A percentile compares a stretch with the other conserved stretches of the same genome.
phyloP scores from a whole-genome alignment of 129 eudicot genomes.

The Lonicera japonica region DNA sequence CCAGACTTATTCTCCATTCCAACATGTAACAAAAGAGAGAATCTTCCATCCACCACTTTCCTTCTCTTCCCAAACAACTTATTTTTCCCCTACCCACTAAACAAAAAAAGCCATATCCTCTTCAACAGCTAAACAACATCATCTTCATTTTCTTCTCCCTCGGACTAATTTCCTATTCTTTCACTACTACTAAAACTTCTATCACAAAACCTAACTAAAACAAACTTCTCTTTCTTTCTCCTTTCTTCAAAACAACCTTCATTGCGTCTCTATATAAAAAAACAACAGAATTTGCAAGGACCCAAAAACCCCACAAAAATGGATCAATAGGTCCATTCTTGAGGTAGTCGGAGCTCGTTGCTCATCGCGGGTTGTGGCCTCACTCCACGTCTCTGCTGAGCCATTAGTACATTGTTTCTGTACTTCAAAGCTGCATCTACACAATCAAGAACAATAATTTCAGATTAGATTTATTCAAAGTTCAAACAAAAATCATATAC shows the following conservation, averaged over 20 bases:
- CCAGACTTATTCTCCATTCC: background rate
- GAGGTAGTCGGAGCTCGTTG: constrained; percentile 62
- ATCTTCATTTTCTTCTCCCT: constrained; percentile 1
- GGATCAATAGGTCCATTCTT: constrained; percentile 77
- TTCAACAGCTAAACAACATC: background rate
- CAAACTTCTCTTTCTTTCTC: constrained; percentile 12
- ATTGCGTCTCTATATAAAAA: too few relatives aligned
- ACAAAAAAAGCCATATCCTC: background rate
- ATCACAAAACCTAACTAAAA: constrained; percentile 13
- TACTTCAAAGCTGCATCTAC: constrained; percentile 33
- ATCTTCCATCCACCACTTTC: constrained; percentile 15
- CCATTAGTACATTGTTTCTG: constrained; percentile 21
- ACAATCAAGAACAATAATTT: background rate
- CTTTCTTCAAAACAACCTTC: background rate
- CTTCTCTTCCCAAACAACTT: constrained; percentile 1
- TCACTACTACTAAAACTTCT: background rate
- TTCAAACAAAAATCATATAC: background rate
- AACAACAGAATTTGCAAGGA: background rate
- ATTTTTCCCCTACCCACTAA: background rate
- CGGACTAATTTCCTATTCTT: background rate
- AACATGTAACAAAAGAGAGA: constrained; percentile 6
- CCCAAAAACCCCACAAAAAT: background rate
- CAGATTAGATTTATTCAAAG: background rate
- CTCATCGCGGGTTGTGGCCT: constrained; percentile 20
- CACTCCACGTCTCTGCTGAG: constrained; percentile 27